Evolutionary conservation across 1,284 basidiomycete species (phyloP), one percentile per base, ranked within the genome.

Genomic region (Ganoderma lingzhi): DNA sequence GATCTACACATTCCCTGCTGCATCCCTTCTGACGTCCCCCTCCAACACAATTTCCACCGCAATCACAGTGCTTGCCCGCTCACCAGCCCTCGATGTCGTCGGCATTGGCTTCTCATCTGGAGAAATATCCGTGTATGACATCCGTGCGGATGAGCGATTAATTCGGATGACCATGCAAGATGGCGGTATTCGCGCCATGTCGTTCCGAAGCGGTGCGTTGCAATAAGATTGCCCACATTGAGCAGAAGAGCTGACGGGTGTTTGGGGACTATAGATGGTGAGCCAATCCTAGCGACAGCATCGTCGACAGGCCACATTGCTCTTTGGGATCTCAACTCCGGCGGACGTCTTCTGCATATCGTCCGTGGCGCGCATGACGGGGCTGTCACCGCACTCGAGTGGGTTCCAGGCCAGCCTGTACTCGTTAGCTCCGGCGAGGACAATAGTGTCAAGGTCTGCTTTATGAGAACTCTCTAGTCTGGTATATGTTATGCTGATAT

Each of bases 81-180:
- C 96, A 12, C 97, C 98, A 19, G 98, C 97, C 6, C 92, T 99
- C 66, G 98, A 99, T 77, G 95, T 99, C 6, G 86, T 99, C 39
- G 98, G 95, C 15, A 85, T 99, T 65, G 97, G 96, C 0, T 96
- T 95, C 76, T 85, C 91, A 0, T 94, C 94, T 4, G 97, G 98
- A 48, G 90, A 94, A 74, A 91, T 98, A 44, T 91, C 93, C 0
- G 85, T 99, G 8, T 93, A 96, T 76, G 97, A 99, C 78, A 88
- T 99, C 65, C 89, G 95, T 42, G 88, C 94, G 17, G 96, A 97
- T 74, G 96, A 98, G 80, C 85, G 91, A 45, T 84, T 99, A 17
- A 93, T 98, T 85, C 86, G 91, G 62, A 91, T 98, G 82, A 92
- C 91, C 74, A 96, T 98, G 91, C 89, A 94, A 64, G 93, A 94